Base-by-base conservation (phyloP, 164 flowering plant species). In the Pachysandra terminalis region DNA sequence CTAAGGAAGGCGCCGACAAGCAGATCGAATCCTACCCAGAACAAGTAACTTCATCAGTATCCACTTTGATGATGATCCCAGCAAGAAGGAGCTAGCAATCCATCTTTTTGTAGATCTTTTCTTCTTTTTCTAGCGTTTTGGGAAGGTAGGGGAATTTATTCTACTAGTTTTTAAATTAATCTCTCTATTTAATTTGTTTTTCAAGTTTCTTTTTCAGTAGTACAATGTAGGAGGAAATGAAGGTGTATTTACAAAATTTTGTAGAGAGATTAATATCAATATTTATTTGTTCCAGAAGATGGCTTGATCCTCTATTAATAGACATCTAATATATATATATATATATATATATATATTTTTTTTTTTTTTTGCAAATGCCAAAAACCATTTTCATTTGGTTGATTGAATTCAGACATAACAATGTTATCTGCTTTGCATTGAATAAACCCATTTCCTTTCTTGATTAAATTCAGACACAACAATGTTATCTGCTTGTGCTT, bases 21-120 rank as follows among this genome's bases (percentile, higher is more conserved):
- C 57, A 62, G 28, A 0, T 71, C 85, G 1, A 87, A 87, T 73
- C 91, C 91, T 32, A 83, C 69, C 12, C 91, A 85, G 65, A 87
- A 87, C 77, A 77, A 75, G 76, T 75, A 26, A 35, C 15, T 27
- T 45, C 51, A 15, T 1, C 17, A 15, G 51, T 45, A 45, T 45
- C 2, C 51, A 45, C 10, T 45, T n/a, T n/a, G n/a, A n/a, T 45
- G 16, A 13, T 10, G 71, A 54, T 67, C 41, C 14, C 14, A 15
- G 10, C 55, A 57, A 48, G 57, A 32, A 59, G 48, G 58, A 60
- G 48, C 54, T 51, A 35, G 15, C 32, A 35, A 14, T 41, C 51
- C n/a, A n/a, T n/a, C n/a, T n/a, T 68, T 68, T 68, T 68, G 71
- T 51, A 68, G 37, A 7, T 32, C 37, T 32, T 32, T 32, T 32